These are phyloP conservation scores for Annulohypoxylon maeteangense DNA, from an alignment of 495 filamentous ascomycete genomes.

Conservation along the genomic window DNA sequence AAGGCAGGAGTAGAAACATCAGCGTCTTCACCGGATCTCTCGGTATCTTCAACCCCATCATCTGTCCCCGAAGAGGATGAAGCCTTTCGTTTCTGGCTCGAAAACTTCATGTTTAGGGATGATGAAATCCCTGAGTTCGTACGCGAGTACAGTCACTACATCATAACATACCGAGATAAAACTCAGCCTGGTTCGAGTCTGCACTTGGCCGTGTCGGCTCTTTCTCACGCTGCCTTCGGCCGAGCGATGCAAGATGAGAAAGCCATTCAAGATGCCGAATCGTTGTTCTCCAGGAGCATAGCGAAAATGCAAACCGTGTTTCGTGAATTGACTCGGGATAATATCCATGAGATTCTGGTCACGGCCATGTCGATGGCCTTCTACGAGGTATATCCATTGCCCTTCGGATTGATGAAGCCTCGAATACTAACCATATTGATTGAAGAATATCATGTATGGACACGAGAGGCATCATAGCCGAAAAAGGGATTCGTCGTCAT, in stretches of 20 bases:
- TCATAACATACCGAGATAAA: slow-evolving; percentile 32
- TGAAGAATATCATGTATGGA: slow-evolving; percentile 26
- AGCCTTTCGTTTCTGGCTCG: slow-evolving; percentile 26
- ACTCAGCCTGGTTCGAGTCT: slow-evolving; percentile 42
- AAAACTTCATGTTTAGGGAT: slow-evolving; percentile 17
- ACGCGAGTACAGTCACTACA: slow-evolving; percentile 39
- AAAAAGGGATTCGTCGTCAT: not conserved
- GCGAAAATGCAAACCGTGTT: slow-evolving; percentile 15
- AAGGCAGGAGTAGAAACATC: slow-evolving; percentile 12
- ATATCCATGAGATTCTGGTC: slow-evolving; percentile 46
- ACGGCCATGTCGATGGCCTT: slow-evolving; percentile 46
- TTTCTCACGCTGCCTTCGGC: slow-evolving; percentile 47
- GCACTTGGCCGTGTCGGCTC: slow-evolving; percentile 44
- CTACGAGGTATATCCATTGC: slow-evolving; percentile 43
- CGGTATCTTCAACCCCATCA: slow-evolving; percentile 11
- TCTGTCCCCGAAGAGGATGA: slow-evolving; percentile 26
- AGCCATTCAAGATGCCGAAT: slow-evolving; percentile 30
- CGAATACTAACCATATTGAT: not conserved
- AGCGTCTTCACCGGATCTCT: not conserved
- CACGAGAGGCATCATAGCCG: not conserved
- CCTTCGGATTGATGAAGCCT: not conserved
- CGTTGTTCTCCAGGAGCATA: slow-evolving; percentile 35
- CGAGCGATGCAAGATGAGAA: slow-evolving; percentile 25
- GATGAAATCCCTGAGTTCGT: slow-evolving; percentile 37
- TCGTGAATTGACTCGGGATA: slow-evolving; percentile 34